Conservation (phyloP, 1,284 basidiomycete genomes). For the Peniophora sp. region DNA sequence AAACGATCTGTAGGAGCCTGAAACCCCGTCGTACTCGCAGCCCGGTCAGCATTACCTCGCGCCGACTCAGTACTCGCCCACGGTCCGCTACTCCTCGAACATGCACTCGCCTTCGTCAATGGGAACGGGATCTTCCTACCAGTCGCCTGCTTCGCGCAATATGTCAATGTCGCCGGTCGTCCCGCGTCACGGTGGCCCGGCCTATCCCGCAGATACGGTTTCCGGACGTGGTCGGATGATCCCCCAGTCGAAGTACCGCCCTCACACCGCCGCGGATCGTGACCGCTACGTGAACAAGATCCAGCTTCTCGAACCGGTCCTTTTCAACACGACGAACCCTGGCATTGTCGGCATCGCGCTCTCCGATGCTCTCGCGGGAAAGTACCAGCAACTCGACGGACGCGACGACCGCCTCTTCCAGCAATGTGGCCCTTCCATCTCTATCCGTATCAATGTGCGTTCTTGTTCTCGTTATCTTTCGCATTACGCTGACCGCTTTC, state of each 20-base stretch:
- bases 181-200: too few species aligned
- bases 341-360: constrained; percentile 50
- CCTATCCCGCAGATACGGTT: background rate
- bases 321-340: constrained; percentile 46
- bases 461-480: constrained; percentile 5
- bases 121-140: too few species aligned
- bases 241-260: constrained; percentile 62
- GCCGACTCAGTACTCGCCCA: too few species aligned
- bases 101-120: too few species aligned
- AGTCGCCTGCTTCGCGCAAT: too few species aligned
- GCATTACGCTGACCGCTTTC: constrained; percentile 1
- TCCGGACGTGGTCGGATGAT: constrained; percentile 23
- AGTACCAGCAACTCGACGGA: constrained; percentile 31
- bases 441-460: constrained; percentile 61
- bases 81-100: too few species aligned
- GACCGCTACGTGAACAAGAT: constrained; percentile 67
- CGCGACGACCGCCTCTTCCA: constrained; percentile 59
- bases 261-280: constrained; percentile 65
- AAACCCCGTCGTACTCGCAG: too few species aligned
- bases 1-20: too few species aligned
- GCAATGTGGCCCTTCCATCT: constrained; percentile 66
- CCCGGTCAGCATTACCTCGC: too few species aligned
- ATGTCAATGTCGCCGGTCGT: too few species aligned
- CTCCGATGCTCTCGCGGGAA: constrained; percentile 38
- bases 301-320: constrained; percentile 49